Conservation (phyloP, 2,329 filamentous ascomycete species). For the Beauveria pseudobassiana region DNA sequence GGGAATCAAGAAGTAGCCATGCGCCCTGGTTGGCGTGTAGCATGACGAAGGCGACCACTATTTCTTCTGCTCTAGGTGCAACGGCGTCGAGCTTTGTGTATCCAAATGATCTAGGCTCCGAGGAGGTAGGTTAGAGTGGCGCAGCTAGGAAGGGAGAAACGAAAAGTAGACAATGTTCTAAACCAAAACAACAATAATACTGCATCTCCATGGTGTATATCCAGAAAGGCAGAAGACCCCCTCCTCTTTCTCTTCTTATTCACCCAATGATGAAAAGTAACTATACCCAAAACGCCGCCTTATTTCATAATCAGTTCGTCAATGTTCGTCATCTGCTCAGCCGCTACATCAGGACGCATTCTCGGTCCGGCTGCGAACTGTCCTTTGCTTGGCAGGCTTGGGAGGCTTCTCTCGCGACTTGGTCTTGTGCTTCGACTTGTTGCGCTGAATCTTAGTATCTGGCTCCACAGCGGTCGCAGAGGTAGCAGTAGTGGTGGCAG, state of each 20-base stretch:
- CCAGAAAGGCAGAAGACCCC: neutral
- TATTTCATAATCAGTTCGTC: neutral
- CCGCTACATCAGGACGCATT: constrained; percentile 40
- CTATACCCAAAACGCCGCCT: neutral
- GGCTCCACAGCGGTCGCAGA: constrained; percentile 6
- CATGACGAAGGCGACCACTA: neutral
- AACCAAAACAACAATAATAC: neutral
- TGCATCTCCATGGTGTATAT: neutral
- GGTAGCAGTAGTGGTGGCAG: neutral
- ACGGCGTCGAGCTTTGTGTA: neutral
- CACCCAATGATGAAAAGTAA: neutral
- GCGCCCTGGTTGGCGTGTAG: neutral
- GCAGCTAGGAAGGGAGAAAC: neutral
- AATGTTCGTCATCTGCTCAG: neutral
- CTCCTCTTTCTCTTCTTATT: neutral
- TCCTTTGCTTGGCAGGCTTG: constrained; percentile 21
- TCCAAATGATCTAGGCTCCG: neutral
- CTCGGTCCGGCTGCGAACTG: constrained; percentile 34
- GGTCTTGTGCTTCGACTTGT: constrained; percentile 28
- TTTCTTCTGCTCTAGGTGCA: neutral
- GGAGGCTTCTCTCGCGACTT: constrained; percentile 33
- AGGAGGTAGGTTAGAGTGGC: neutral
- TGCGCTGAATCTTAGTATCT: constrained; percentile 17
- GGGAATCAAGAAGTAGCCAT: neutral
- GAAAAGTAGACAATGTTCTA: neutral